Percentiles rank a stretch among this genome's conserved stretches.
phyloP scores from a whole-genome alignment of 2,329 filamentous ascomycete genomes.

The Boeremia lycopersici region DNA sequence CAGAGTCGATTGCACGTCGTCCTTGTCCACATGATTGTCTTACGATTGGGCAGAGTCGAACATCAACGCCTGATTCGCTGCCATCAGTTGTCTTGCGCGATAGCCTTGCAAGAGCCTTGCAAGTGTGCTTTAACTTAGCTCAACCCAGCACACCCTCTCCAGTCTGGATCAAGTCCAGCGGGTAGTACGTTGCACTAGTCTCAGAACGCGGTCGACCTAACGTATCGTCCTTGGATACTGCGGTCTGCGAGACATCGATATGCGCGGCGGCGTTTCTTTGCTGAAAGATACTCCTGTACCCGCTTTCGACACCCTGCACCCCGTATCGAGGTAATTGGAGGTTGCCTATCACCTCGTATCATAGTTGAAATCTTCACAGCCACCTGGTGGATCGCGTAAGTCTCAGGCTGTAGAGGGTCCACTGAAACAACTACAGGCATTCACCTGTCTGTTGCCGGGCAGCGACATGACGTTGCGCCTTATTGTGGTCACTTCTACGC shows the following conservation, averaged over 20 bases:
- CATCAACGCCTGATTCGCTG: conserved; percentile 32
- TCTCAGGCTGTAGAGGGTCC: background rate
- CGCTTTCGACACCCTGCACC: background rate
- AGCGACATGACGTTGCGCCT: background rate
- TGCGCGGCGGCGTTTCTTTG: background rate
- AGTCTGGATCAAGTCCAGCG: background rate
- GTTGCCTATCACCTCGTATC: background rate
- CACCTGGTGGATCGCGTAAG: background rate
- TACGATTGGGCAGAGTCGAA: conserved; percentile 12
- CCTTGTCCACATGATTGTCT: conserved; percentile 34
- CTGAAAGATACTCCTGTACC: background rate
- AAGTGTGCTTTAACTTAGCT: conserved; percentile 21
- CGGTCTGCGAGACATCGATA: background rate
- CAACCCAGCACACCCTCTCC: conserved; percentile 10
- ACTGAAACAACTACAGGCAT: conserved; percentile 10
- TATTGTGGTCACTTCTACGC: conserved; percentile 1
- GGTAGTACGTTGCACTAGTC: background rate
- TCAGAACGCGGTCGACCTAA: background rate
- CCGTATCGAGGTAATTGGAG: conserved; percentile 2
- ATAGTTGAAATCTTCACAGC: background rate
- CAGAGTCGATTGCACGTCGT: conserved; percentile 21
- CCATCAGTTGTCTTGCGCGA: conserved; percentile 20
- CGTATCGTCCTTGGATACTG: background rate
- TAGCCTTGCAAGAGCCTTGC: conserved; percentile 33
- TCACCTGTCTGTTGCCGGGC: conserved; percentile 2